A percentile compares a stretch with the other conserved stretches of the same genome.
Conservation (phyloP, 1,284 basidiomycete genomes). For the Trichosporon ovoides region DNA sequence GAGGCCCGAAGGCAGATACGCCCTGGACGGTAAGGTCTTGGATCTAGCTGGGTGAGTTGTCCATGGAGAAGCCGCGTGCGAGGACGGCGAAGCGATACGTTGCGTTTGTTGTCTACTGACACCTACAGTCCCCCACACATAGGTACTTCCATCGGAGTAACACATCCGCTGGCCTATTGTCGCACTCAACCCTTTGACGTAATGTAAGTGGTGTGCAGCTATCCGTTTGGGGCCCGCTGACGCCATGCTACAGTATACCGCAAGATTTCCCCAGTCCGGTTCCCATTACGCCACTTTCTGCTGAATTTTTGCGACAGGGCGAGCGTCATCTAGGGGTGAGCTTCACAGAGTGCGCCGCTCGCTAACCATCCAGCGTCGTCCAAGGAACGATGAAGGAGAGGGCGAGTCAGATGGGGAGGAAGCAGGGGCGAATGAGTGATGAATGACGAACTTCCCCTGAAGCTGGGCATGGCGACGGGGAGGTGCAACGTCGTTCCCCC, state of each 20-base stretch:
- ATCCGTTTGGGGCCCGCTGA: background rate
- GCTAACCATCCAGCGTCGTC: slow-evolving; percentile 13
- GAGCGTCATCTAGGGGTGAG: slow-evolving; percentile 22
- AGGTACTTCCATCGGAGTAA: slow-evolving; percentile 22
- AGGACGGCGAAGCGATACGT: background rate
- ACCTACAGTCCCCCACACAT: slow-evolving; percentile 19
- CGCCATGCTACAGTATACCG: slow-evolving; percentile 10
- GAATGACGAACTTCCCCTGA: no score
- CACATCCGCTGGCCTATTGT: slow-evolving; percentile 17
- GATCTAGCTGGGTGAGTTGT: slow-evolving; percentile 21
- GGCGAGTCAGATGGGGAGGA: slow-evolving; percentile 18
- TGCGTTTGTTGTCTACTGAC: slow-evolving; percentile 10
- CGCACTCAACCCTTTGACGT: slow-evolving; percentile 17
- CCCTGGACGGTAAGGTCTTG: slow-evolving; percentile 20
- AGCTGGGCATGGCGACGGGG: no score
- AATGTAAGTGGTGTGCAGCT: slow-evolving; percentile 12
- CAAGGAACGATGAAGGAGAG: slow-evolving; percentile 21
- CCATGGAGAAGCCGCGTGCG: background rate
- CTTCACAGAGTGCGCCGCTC: background rate
- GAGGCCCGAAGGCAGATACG: slow-evolving; percentile 17
- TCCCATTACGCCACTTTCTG: slow-evolving; percentile 18
- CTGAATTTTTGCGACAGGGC: slow-evolving; percentile 22
- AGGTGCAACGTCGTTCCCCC: no score
- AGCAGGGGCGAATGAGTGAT: background rate
- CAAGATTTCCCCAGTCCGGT: slow-evolving; percentile 22